Evolutionary conservation across 805 yeast genomes (phyloP).

Genomic region (Wickerhamiella hasegawae): DNA sequence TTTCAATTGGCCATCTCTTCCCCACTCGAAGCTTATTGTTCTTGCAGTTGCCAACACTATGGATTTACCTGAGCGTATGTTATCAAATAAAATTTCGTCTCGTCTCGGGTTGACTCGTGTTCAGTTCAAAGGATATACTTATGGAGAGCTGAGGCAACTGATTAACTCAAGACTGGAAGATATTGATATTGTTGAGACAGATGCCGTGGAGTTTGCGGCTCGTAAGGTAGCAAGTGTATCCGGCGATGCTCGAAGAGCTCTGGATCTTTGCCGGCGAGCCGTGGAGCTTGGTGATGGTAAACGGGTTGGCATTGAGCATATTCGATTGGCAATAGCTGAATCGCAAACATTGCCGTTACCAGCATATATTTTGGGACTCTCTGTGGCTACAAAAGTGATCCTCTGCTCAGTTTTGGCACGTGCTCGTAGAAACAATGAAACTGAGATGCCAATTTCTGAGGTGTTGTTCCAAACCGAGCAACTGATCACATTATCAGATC

Average conservation of each 20-base stretch:
- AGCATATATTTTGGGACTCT: constrained; percentile 37
- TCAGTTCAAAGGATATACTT: constrained; percentile 78
- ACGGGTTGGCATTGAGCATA: constrained; percentile 20
- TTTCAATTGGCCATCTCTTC: constrained; percentile 91
- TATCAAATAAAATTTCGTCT: constrained; percentile 80
- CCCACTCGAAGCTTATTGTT: constrained; percentile 63
- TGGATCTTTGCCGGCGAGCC: constrained; percentile 76
- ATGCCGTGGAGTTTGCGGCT: constrained; percentile 78
- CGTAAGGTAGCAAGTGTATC: constrained; percentile 91
- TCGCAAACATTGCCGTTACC: constrained; percentile 61
- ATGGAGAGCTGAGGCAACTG: constrained; percentile 58
- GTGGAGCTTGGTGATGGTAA: constrained; percentile 38
- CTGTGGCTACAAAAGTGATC: constrained; percentile 57
- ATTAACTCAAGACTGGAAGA: constrained; percentile 53
- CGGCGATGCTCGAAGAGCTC: constrained; percentile 92
- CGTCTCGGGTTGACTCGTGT: constrained; percentile 78
- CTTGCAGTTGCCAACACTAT: constrained; percentile 93
- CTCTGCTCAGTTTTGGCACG: constrained; percentile 52
- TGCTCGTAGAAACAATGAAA: constrained; percentile 48
- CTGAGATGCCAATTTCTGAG: constrained; percentile 61
- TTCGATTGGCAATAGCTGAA: constrained; percentile 7
- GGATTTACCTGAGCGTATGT: constrained; percentile 84
- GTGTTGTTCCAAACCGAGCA: constrained; percentile 60
- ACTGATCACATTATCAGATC: constrained; percentile 29
- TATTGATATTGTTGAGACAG: constrained; percentile 21